Evolutionary conservation across 441 rosid species (phyloP).

Genomic region (Populus hybrid): DNA sequence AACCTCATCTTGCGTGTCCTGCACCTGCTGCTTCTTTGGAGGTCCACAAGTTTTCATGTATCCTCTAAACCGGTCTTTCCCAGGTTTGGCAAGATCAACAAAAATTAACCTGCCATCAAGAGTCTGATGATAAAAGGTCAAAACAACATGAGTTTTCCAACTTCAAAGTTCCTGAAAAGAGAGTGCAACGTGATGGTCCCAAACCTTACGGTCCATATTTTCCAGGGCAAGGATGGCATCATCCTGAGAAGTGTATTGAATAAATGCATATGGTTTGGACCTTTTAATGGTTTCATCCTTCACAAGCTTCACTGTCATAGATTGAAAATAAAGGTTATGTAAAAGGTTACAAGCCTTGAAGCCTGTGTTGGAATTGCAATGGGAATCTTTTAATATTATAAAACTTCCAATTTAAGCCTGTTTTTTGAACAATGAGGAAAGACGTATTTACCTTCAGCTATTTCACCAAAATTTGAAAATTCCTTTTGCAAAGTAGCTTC

Average conservation of each 20-base stretch:
- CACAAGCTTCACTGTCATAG: constrained; percentile 28
- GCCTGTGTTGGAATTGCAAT: no score
- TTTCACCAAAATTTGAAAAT: no score
- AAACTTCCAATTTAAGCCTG: no score
- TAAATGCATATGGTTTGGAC: constrained; percentile 11
- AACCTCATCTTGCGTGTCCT: constrained; percentile 31
- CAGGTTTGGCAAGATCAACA: constrained; percentile 64
- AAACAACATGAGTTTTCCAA: neutral
- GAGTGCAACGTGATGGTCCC: neutral
- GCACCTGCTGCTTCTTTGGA: constrained; percentile 32
- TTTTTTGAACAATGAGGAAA: no score
- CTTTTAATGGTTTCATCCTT: constrained; percentile 11
- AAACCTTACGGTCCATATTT: constrained; percentile 16
- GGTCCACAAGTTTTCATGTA: constrained; percentile 65
- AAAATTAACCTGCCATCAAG: constrained; percentile 45
- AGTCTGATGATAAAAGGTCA: neutral
- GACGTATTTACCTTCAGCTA: no score
- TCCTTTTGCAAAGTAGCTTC: no score
- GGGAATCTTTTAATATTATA: no score
- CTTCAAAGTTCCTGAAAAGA: neutral
- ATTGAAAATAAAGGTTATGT: no score
- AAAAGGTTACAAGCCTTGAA: no score
- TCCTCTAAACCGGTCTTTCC: constrained; percentile 37
- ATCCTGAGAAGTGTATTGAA: constrained; percentile 12
- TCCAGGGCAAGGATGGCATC: constrained; percentile 21